Base-by-base conservation (phyloP, 208 protist species). In the Trypanosoma avium region DNA sequence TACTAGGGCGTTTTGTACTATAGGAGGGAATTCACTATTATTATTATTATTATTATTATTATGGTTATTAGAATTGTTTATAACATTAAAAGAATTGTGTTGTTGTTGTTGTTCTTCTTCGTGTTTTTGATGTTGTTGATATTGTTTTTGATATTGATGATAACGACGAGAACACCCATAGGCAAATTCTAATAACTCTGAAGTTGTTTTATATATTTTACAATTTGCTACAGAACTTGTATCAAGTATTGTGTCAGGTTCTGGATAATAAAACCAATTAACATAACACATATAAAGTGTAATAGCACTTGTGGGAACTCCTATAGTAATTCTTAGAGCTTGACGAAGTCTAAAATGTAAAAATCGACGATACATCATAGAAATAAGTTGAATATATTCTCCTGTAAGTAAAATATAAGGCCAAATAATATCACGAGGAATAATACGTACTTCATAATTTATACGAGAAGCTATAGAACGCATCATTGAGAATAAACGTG, bases 251-350 rank as follows among this genome's bases (percentile, higher is more conserved):
- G 50, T 52, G 9, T 69, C 61, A 0, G 77, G 74, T 47, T 82
- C 73, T n/a, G 66, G 66, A 63, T 77, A 79, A 67, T 67, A 84
- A 7, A 61, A 32, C 33, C 71, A 54, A 1, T 32, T 19, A 0
- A 48, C 43, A 42, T 59, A 53, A 24, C 26, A 27, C 26, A 88
- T 53, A 59, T 82, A 88, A 0, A 79, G 24, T 12, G 63, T 53
- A 12, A 69, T 70, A 24, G 47, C 46, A 19, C 74, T 47, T 21
- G 76, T 66, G 0, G 76, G 77, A 7, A 77, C 57, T 43, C 67
- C 77, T 21, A 88, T 24, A 17, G 67, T 62, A 42, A 81, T 73
- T 45, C 74, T 71, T 19, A 88, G 49, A 1, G 66, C n/a, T 27
- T 73, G 65, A 8, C 75, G 68, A 42, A 83, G 43, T 17, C 67